Evolutionary conservation across 1,139 yeast genomes (phyloP).

Genomic region (Blastobotrys aristatus): DNA sequence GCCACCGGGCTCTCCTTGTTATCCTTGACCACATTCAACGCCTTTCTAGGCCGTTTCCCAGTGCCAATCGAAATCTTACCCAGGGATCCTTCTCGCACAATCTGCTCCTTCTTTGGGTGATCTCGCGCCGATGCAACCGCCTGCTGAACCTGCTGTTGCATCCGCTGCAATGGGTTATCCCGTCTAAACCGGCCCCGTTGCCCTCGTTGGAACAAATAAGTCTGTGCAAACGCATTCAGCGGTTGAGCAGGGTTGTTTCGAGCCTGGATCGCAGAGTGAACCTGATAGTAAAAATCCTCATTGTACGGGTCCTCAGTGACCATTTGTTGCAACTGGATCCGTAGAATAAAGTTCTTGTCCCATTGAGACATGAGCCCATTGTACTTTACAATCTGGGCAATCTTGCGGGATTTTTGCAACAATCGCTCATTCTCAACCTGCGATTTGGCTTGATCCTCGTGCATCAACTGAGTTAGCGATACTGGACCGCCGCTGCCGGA

Average conservation of each 20-base stretch:
- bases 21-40: constrained; percentile 49
- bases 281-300: constrained; percentile 95
- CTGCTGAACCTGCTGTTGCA: constrained; percentile 97
- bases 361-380: constrained; percentile 96
- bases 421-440: constrained; percentile 37
- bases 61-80: constrained; percentile 81
- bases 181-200: constrained; percentile 78
- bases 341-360: constrained; percentile 91
- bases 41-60: constrained; percentile 87
- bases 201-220: constrained; percentile 91
- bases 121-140: constrained; percentile 95
- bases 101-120: constrained; percentile 68
- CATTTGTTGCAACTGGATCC: constrained; percentile 91
- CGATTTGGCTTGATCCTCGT: constrained; percentile 33
- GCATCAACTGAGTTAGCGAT: constrained; percentile 27
- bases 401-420: constrained; percentile 71
- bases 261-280: constrained; percentile 78
- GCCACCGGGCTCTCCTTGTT: constrained; percentile 53
- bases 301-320: constrained; percentile 96
- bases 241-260: constrained; percentile 44
- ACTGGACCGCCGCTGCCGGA: constrained; percentile 11
- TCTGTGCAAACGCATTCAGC: constrained; percentile 74
- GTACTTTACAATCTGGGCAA: constrained; percentile 70
- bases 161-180: constrained; percentile 81
- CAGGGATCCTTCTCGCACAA: constrained; percentile 80